A percentile compares a stretch with the other conserved stretches of the same genome.
phyloP scores from a whole-genome alignment of 164 flowering plant species.

The Macadamia tetraphylla region DNA sequence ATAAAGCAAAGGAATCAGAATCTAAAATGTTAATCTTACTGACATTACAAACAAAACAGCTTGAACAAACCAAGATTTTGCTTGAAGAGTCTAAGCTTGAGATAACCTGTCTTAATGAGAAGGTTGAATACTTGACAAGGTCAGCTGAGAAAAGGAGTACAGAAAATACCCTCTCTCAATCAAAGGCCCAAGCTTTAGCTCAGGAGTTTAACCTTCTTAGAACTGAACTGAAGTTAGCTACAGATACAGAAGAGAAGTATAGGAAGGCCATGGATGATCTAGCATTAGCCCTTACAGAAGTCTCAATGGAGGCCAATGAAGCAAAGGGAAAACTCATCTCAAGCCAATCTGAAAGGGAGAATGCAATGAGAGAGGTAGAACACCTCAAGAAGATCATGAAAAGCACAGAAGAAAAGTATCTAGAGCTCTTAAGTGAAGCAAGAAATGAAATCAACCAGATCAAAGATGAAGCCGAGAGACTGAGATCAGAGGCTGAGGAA shows the following conservation, averaged over 20 bases:
- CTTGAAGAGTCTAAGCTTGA: slow-evolving; percentile 60
- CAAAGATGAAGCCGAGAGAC: slow-evolving; percentile 46
- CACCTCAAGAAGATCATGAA: slow-evolving; percentile 21
- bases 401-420: slow-evolving; percentile 33
- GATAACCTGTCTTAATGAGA: slow-evolving; percentile 28
- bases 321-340: slow-evolving; percentile 40
- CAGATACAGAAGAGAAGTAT: slow-evolving; percentile 65
- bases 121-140: slow-evolving; percentile 19
- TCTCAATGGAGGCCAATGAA: slow-evolving; percentile 46
- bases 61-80: slow-evolving; percentile 48
- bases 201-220: slow-evolving; percentile 37
- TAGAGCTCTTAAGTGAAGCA: slow-evolving; percentile 37
- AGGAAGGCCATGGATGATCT: slow-evolving; percentile 80
- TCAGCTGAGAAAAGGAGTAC: slow-evolving; percentile 1
- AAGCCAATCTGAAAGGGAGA: slow-evolving; percentile 32
- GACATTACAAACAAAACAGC: slow-evolving; percentile 39
- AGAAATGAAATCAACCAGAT: slow-evolving; percentile 44
- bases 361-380: slow-evolving; percentile 35
- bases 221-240: slow-evolving; percentile 51
- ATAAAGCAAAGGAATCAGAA: slow-evolving; percentile 41
- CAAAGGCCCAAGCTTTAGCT: slow-evolving; percentile 17
- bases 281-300: slow-evolving; percentile 69
- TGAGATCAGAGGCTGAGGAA: slow-evolving; percentile 73
- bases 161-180: slow-evolving; percentile 12
- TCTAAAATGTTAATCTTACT: slow-evolving; percentile 32